Evolutionary conservation across 495 filamentous ascomycete species (phyloP), one percentile per base, ranked within the genome.

Genomic region (Pseudevernia furfuracea): DNA sequence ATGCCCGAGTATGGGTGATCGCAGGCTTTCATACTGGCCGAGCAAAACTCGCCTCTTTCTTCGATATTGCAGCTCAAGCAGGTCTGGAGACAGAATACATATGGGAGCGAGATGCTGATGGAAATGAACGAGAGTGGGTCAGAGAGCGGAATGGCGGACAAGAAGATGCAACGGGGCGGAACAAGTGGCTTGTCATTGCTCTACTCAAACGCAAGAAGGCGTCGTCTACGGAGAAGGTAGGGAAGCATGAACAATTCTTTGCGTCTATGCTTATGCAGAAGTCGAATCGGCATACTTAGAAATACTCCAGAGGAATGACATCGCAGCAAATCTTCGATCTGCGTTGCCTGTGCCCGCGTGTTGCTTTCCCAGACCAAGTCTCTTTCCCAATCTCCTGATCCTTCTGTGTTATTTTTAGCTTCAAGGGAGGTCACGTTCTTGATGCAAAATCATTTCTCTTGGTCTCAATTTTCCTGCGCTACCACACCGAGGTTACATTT

Each of bases 21-120:
- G 87, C 85, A 1, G 89, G 89, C 1, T 93, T 96, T 68, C 92
- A 97, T 74, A 96, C 92, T 1, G 91, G 91, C 0, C 77, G 92
- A 53, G 78, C 75, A 12, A 88, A 87, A 70, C 80, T 96, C 72
- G 80, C 79, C 1, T 75, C 73, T 1, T 96, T 96, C 76, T 94
- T 93, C 71, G 82, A 85, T 46, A 78, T 76, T n/a, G 79, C 82
- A 4, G 71, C 71, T 19, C 74, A 73, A 64, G 77, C 72, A 43
- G 91, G 87, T 3, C 74, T 97, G 62, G 82, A 82, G 68, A 71
- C 38, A 6, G 89, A 92, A 75, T 71, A 71, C 58, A 86, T 95
- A 17, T 87, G 82, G 72, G 91, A 96, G 76, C 79, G 85, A 70
- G 87, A 96, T 78, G 81, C 84, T 52, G 78, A 88, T 49, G 84